These are phyloP conservation scores for Phaeosphaeria sp. DNA, from an alignment of 2,329 filamentous ascomycete genomes.

Conservation along the genomic window DNA sequence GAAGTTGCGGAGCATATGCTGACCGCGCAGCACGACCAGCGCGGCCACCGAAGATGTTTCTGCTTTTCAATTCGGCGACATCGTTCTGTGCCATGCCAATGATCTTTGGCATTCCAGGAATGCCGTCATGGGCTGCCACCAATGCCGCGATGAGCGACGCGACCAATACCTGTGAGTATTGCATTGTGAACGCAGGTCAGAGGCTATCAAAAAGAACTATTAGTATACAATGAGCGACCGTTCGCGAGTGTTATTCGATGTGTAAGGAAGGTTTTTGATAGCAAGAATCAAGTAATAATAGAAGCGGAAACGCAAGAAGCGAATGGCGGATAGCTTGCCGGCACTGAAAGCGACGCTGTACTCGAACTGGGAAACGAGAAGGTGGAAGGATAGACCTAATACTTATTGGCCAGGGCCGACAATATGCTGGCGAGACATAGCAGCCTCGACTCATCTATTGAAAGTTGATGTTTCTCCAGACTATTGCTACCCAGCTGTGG, in stretches of 20 bases:
- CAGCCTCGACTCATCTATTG: neutral
- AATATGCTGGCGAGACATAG: neutral
- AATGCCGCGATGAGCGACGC: slow-evolving; percentile 37
- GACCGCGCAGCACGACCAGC: slow-evolving; percentile 20
- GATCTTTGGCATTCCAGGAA: slow-evolving; percentile 40
- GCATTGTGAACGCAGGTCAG: slow-evolving; percentile 29
- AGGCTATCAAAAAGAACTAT: neutral
- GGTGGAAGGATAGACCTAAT: neutral
- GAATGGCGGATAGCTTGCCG: neutral
- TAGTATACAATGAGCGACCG: neutral
- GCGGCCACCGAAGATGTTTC: slow-evolving; percentile 29
- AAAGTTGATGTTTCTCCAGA: neutral
- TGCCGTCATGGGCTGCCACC: slow-evolving; percentile 39
- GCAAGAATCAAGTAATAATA: neutral
- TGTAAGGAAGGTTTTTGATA: neutral
- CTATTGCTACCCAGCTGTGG: neutral
- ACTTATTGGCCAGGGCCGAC: neutral
- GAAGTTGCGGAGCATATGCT: slow-evolving; percentile 15
- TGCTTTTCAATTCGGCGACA: slow-evolving; percentile 28
- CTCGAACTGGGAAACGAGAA: neutral
- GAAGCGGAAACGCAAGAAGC: neutral
- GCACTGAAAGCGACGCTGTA: neutral
- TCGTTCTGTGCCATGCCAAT: slow-evolving; percentile 36
- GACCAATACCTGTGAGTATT: slow-evolving; percentile 37
- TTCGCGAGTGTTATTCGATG: neutral